Evolutionary conservation across 352 stramenopile genomes (phyloP), one percentile per base, ranked within the genome.

Genomic region (Globisporangium paddicum): DNA sequence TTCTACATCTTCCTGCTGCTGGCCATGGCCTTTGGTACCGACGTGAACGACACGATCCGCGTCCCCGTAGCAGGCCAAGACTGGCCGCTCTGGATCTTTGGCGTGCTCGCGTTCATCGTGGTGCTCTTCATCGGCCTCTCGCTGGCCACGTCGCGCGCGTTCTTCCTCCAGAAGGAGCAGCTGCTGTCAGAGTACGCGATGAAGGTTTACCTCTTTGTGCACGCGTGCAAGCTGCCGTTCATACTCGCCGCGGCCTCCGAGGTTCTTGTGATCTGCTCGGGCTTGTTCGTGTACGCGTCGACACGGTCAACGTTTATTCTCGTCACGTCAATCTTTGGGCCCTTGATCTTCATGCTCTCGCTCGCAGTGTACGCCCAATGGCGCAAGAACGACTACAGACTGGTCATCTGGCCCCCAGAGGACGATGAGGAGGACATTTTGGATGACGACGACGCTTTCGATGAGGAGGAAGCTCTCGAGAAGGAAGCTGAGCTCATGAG

Each of bases 51-150:
- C 2, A 71, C 64, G 8, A 75, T 90, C 16, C 69, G 55, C 1
- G 68, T 93, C 0, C 70, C 77, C 0, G 58, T 95, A 0, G 40
- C 83, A 4, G 82, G 78, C 0, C 82, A 93, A 40, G 45, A 82
- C 38, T 93, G 82, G 82, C 80, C 84, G 2, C 60, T 94, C 2
- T 96, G 84, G 84, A 75, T 96, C n/a, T 94, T 96, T 62, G 86
- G 84, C 13, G 81, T 94, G 5, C 62, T 94, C 1, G 79, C 82
- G 8, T 93, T 94, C 56, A 80, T 94, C 38, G 71, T 93, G 16
- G 86, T 94, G 14, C 67, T 94, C 16, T 92, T 94, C 58, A 73
- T 79, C 2, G 85, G 79, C 1, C 65, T 96, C 23, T 73, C 79
- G 13, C 68, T 92, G 3, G 81, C 86, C 3, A 93, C 82, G 0